Evolutionary conservation across 495 filamentous ascomycete genomes (phyloP).

Genomic region (Ramalina peruviana): DNA sequence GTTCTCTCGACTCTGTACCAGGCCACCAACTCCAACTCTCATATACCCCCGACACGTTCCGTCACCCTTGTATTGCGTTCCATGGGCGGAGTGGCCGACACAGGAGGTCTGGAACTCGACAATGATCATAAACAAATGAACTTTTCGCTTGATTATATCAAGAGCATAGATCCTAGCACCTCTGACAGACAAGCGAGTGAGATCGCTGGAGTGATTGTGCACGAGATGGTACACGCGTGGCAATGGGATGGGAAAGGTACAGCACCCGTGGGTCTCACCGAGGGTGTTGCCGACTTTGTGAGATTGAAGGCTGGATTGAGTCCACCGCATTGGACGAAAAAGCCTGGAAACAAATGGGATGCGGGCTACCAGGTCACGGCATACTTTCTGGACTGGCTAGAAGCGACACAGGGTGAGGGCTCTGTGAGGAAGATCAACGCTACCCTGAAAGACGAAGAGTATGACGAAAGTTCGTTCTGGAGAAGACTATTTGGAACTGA

Average conservation of each 20-base stretch:
- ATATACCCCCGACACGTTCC: slow-evolving; percentile 48
- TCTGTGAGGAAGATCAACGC: slow-evolving; percentile 18
- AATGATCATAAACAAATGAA: slow-evolving; percentile 91
- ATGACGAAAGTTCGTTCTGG: slow-evolving; percentile 58
- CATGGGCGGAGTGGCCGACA: slow-evolving; percentile 80
- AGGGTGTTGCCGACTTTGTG: slow-evolving; percentile 93
- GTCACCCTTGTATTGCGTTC: slow-evolving; percentile 75
- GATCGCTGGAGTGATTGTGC: slow-evolving; percentile 69
- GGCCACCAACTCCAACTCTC: slow-evolving; percentile 13
- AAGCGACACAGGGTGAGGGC: slow-evolving; percentile 12
- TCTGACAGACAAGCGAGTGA: slow-evolving; percentile 34
- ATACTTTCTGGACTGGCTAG: slow-evolving; percentile 61
- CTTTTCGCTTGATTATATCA: slow-evolving; percentile 66
- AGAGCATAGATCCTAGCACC: slow-evolving; percentile 25
- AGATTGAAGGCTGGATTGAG: slow-evolving; percentile 55
- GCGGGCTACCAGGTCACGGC: slow-evolving; percentile 84
- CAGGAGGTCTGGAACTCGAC: slow-evolving; percentile 69
- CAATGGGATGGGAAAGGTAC: slow-evolving; percentile 57
- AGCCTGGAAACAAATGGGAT: slow-evolving; percentile 59
- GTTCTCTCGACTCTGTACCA: slow-evolving; percentile 26
- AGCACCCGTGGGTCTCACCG: slow-evolving; percentile 68
- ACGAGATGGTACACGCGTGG: slow-evolving; percentile 95
- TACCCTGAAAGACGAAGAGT: slow-evolving; percentile 23
- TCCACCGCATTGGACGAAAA: slow-evolving; percentile 73
- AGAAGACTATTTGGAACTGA: slow-evolving; percentile 45